Evolutionary conservation across 441 rosid species (phyloP).

Genomic region (Brassica balearica): DNA sequence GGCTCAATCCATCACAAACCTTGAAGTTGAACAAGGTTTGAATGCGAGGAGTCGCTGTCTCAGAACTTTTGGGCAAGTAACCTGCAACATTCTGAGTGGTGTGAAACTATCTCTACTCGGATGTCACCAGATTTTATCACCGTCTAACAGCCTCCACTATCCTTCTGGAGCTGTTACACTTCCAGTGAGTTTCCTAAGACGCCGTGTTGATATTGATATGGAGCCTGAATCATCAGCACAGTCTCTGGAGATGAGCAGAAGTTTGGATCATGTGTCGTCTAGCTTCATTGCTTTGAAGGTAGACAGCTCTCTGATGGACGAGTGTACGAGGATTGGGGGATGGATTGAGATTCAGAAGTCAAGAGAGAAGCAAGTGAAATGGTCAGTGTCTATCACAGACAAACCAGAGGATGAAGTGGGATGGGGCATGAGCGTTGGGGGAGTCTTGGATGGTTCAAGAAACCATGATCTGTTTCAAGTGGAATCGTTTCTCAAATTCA

Average conservation of each 20-base stretch:
- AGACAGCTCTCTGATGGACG: conserved; percentile 41
- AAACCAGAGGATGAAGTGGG: conserved; percentile 67
- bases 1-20: conserved; percentile 64
- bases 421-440: conserved; percentile 78
- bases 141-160: conserved; percentile 37
- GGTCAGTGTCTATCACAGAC: conserved; percentile 71
- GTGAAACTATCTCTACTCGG: conserved; percentile 67
- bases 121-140: conserved; percentile 53
- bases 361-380: conserved; percentile 52
- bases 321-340: conserved; percentile 60
- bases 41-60: conserved; percentile 22
- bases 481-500: conserved; percentile 68
- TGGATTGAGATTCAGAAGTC: conserved; percentile 78
- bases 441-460: conserved; percentile 53
- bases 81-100: conserved; percentile 62
- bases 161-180: conserved; percentile 57
- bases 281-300: conserved; percentile 62
- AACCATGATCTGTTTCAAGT: conserved; percentile 59
- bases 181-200: conserved; percentile 56
- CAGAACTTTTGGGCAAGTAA: conserved; percentile 30
- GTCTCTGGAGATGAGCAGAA: neutral
- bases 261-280: conserved; percentile 34
- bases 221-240: conserved; percentile 42
- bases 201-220: conserved; percentile 15
- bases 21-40: conserved; percentile 41